Conservation (phyloP, 2,329 filamentous ascomycete species). For the Penicillium crustosum region DNA sequence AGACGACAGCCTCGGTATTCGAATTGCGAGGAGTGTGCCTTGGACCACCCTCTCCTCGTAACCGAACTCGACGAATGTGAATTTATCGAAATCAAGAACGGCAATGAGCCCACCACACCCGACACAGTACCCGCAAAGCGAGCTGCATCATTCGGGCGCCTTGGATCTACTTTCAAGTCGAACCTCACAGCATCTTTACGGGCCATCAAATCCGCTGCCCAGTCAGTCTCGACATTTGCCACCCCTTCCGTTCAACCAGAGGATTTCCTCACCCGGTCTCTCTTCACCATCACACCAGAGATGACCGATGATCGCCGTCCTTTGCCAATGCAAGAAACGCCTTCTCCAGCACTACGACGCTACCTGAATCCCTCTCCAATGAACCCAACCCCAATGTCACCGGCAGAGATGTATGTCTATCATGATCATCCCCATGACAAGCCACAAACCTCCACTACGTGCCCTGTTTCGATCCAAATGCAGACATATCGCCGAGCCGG, state of each 20-base stretch:
- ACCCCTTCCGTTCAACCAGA: slow-evolving; percentile 55
- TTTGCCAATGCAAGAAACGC: slow-evolving; percentile 52
- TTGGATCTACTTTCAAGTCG: slow-evolving; percentile 57
- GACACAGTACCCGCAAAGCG: slow-evolving; percentile 18
- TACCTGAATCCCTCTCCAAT: slow-evolving; percentile 60
- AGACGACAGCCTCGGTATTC: slow-evolving; percentile 51
- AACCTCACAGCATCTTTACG: slow-evolving; percentile 64
- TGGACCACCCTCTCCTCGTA: slow-evolving; percentile 58
- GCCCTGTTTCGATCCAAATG: slow-evolving; percentile 61
- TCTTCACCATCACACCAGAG: slow-evolving; percentile 56
- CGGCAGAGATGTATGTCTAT: slow-evolving; percentile 48
- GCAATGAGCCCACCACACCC: slow-evolving; percentile 12
- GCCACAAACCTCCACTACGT: slow-evolving; percentile 31
- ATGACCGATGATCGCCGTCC: slow-evolving; percentile 63
- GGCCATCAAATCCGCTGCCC: slow-evolving; percentile 61
- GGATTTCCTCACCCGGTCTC: slow-evolving; percentile 59
- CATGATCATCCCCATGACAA: slow-evolving; percentile 41
- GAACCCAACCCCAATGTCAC: slow-evolving; percentile 45
- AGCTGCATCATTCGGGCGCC: slow-evolving; percentile 37
- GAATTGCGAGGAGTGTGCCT: slow-evolving; percentile 55
- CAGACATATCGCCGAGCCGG: slow-evolving; percentile 56
- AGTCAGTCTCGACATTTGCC: slow-evolving; percentile 60
- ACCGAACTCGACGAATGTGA: slow-evolving; percentile 28
- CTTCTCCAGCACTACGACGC: slow-evolving; percentile 57
- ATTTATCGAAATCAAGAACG: slow-evolving; percentile 21